Evolutionary conservation across 2,329 filamentous ascomycete genomes (phyloP).

Genomic region (Apiospora pterosperma): DNA sequence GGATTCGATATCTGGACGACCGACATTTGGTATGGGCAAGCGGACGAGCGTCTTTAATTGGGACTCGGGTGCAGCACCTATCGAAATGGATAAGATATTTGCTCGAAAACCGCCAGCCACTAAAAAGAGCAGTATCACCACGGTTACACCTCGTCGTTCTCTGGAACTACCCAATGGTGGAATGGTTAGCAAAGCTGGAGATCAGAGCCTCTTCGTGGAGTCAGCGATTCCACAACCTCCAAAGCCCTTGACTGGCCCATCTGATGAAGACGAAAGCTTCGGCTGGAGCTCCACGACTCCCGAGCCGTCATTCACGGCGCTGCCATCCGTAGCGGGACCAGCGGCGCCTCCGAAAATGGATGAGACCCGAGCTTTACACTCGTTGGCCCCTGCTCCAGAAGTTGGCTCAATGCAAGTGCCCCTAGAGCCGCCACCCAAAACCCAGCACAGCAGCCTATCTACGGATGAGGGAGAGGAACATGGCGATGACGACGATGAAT

Average conservation of each 20-base stretch:
- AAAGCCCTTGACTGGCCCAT: background rate
- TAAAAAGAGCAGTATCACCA: slow-evolving; percentile 12
- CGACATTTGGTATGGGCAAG: slow-evolving; percentile 40
- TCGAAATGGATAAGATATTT: slow-evolving; percentile 46
- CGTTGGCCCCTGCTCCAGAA: background rate
- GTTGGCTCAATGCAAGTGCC: background rate
- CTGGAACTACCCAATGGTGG: slow-evolving; percentile 6
- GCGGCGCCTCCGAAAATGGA: background rate
- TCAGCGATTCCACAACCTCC: background rate
- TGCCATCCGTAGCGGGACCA: background rate
- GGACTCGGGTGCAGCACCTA: slow-evolving; percentile 50
- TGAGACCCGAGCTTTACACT: background rate
- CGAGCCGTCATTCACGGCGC: background rate
- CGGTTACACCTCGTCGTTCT: slow-evolving; percentile 21
- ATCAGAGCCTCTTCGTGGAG: too few relatives aligned
- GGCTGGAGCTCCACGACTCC: slow-evolving; percentile 18
- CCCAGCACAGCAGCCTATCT: background rate
- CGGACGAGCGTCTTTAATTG: slow-evolving; percentile 57
- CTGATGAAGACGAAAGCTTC: slow-evolving; percentile 14
- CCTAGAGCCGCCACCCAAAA: background rate
- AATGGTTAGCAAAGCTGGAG: background rate
- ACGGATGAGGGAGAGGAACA: background rate
- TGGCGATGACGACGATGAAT: slow-evolving; percentile 49
- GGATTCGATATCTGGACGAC: slow-evolving; percentile 53
- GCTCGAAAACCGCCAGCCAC: slow-evolving; percentile 28